Percentiles rank a stretch among this genome's conserved stretches.
Conservation (phyloP, 225 moss, liverwort and hornwort genomes). For the Takakia lepidozioides region DNA sequence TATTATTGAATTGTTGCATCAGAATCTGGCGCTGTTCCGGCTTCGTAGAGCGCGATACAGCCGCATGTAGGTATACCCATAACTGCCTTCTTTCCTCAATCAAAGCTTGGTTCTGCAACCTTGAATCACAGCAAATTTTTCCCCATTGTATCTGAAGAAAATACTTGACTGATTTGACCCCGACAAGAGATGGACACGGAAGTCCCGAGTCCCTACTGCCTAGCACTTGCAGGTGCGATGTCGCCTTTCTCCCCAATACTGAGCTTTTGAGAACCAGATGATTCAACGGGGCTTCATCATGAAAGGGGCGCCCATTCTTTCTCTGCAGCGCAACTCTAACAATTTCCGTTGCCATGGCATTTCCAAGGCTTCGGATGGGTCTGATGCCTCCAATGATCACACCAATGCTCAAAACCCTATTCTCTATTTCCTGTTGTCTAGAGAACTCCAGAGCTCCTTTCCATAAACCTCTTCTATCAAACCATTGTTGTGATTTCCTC, state of each 20-base stretch:
- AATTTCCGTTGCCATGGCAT: slow-evolving; percentile 44
- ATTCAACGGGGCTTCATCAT: slow-evolving; percentile 17
- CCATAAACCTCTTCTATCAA: slow-evolving; percentile 29
- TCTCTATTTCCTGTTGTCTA: slow-evolving; percentile 24
- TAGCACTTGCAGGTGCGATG: slow-evolving; percentile 30
- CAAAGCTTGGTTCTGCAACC: slow-evolving; percentile 9
- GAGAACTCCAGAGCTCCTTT: slow-evolving; percentile 14
- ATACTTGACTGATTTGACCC: slow-evolving; percentile 1
- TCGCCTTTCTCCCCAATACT: slow-evolving; percentile 30
- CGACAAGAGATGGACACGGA: slow-evolving; percentile 15
- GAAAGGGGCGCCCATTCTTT: slow-evolving; percentile 15
- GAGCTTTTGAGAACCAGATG: slow-evolving; percentile 36
- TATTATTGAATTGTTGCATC: slow-evolving; percentile 97
- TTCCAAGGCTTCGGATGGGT: slow-evolving; percentile 27
- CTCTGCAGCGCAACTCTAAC: slow-evolving; percentile 38
- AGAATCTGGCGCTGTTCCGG: slow-evolving; percentile 92
- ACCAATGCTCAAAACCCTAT: slow-evolving; percentile 20
- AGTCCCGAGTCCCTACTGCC: slow-evolving; percentile 19
- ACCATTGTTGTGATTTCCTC: neutral
- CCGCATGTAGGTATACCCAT: slow-evolving; percentile 96
- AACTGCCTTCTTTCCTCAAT: slow-evolving; percentile 16
- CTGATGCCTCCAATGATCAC: slow-evolving; percentile 31
- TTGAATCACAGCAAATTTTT: slow-evolving; percentile 26
- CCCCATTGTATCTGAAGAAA: slow-evolving; percentile 6
- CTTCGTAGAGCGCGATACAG: slow-evolving; percentile 97